Base-by-base conservation (phyloP, 352 stramenopile species). In the Phytophthora multivora region DNA sequence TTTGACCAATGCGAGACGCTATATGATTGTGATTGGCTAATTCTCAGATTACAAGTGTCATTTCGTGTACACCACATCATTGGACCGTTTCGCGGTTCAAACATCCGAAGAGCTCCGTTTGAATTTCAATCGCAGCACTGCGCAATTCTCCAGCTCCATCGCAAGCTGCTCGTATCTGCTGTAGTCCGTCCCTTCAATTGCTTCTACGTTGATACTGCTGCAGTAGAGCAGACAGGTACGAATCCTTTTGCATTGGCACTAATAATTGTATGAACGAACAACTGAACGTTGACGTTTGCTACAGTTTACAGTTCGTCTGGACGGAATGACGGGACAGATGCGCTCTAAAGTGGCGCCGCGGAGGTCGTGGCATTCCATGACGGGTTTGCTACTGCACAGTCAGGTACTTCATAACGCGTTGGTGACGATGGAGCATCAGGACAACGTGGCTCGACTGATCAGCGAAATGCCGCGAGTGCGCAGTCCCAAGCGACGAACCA, bases 271-370 rank as follows among this genome's bases (percentile, higher is more conserved):
- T 15, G 11, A 12, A 33, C n/a, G n/a, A 33, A 33, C 10, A 31
- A 8, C 26, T 33, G 9, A 33, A 33, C 28, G 13, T 42, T 45
- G 6, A 21, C 9, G 51, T 38, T 40, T 63, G 43, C 41, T 57
- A 58, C 33, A 60, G 54, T 63, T 56, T 3, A 28, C 30, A 52
- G 60, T 42, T 28, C 21, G 45, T 51, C 18, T 16, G 19, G 36
- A 21, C 19, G 11, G 41, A n/a, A 74, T 77, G 54, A 52, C 54
- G 6, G 46, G 45, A n/a, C 50, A 72, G 30, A 58, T 66, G 35
- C 54, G 58, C 21, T 82, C 77, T 1, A 86, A 86, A 36, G 72
- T 86, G 42, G 74, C 75, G 23, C 52, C 69, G 13, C 43, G 74
- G 36, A 75, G 66, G 54, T 49, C 63, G 33, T 60, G 63, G 51